Evolutionary conservation across 768 basidiomycete species (phyloP), one percentile per base, ranked within the genome.

Genomic region (Calocera viscosa): DNA sequence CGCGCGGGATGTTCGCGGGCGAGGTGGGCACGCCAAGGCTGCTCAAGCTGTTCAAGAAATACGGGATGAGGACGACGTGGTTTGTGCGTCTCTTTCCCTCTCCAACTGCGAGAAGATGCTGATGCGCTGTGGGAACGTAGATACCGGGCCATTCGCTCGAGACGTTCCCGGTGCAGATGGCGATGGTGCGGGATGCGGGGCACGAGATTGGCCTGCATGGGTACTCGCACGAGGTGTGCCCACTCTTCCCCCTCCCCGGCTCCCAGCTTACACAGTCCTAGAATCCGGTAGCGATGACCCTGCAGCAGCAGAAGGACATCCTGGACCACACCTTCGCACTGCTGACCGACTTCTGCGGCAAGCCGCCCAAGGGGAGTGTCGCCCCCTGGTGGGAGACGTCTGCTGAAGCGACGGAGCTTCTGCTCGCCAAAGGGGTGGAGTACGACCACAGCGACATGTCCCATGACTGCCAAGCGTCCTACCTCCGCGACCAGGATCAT

Each of bases 311-410:
- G 72, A 82, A 81, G 47, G 87, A 87, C 69, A 84, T 90, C 64
- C 76, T 90, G 39, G 83, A 87, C 65, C 78, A 86, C 70, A 88
- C 86, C 0, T 80, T 82, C 74, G 77, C 82, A 22, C 77, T 87
- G n/a, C 76, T 89, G 43, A 87, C 86, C 0, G 79, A 80, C 14
- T 89, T 89, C 72, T 87, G 86, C 72, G 75, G 84, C 28, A 74
- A 80, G 17, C 77, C 83, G 26, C 85, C 84, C 0, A 83, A 82
- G 72, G 85, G 84, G 40, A 83, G 81, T 64, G 86, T 88, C 35
- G 88, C 87, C 0, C 88, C 87, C 0, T 90, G 88, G 87, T 90
- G 88, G 88, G 89, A 90, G 73, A 83, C 83, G 1, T 85, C 83
- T 74, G 84, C 82, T 68, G 86, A 87, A 73, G 85, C 84, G 2